Evolutionary conservation across 1,139 yeast species (phyloP), one percentile per base, ranked within the genome.

Genomic region (Groenewaldozyma sp.): DNA sequence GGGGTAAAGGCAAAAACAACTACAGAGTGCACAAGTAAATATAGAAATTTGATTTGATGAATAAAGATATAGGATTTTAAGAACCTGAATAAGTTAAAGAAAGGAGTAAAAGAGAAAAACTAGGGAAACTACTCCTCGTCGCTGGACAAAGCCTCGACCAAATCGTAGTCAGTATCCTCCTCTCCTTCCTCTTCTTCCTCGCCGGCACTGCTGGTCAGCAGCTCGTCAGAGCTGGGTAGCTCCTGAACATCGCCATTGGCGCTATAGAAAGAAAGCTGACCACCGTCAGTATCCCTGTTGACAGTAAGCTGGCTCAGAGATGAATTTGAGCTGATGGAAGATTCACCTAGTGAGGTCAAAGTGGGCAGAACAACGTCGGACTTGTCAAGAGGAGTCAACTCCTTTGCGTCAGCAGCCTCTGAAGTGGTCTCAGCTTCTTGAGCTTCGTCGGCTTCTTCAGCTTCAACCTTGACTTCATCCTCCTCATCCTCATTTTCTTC

Each of bases 281-380:
- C 26, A 7, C 11, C 26, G 11, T 22, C 10, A 11, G 26, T 22
- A 22, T 22, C 26, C 7, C 10, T 11, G 10, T 22, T 7, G 11
- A 22, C 26, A 7, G 26, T 7, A 11, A 11, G 10, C 7, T 7
- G 10, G 11, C 26, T 22, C 11, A 11, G 14, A 4, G 19, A 9
- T 6, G 22, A 17, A n/a, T 18, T 29, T n/a, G n/a, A n/a, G n/a
- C n/a, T n/a, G n/a, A n/a, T n/a, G n/a, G n/a, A n/a, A n/a, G n/a
- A n/a, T n/a, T n/a, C n/a, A n/a, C n/a, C n/a, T 18, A 29, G 20
- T 16, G 33, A 29, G 5, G 22, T 13, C 13, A 33, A 17, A 18
- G 34, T 28, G 17, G 37, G 37, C 21, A 35, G 17, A 19, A 26
- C 29, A 7, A 35, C 32, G 16, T 35, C 32, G 13, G 37, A 35